Percentiles rank a stretch among this genome's conserved stretches.
phyloP scores from a whole-genome alignment of 2,329 filamentous ascomycete genomes.

The Xylariaceae sp. region DNA sequence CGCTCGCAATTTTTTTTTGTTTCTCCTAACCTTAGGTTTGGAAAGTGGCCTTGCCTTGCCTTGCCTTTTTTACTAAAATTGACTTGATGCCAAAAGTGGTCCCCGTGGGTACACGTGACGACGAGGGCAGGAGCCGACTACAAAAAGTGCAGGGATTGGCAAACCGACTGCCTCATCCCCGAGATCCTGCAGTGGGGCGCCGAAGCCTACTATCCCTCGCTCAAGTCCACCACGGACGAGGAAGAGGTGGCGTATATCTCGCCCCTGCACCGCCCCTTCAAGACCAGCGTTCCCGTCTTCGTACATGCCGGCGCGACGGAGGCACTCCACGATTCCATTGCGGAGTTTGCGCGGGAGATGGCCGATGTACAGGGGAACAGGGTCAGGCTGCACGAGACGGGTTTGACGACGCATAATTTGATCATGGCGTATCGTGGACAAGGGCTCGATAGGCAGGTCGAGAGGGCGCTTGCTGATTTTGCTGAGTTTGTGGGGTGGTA shows the following conservation, averaged over 20 bases:
- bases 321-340: constrained; percentile 3
- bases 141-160: not conserved
- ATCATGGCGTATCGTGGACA: constrained; percentile 4
- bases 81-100: no score
- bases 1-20: not conserved
- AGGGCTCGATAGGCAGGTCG: constrained; percentile 3
- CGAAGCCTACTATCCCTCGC: constrained; percentile 11
- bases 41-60: not conserved
- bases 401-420: constrained; percentile 8
- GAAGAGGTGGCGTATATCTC: constrained; percentile 16
- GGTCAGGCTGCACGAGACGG: constrained; percentile 4
- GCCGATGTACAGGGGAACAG: constrained; percentile 2
- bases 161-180: constrained; percentile 4
- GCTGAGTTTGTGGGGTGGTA: not conserved
- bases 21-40: not conserved
- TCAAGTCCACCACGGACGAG: not conserved
- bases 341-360: constrained; percentile 15
- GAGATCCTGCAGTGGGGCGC: constrained; percentile 13
- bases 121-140: constrained; percentile 10
- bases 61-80: not conserved
- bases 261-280: constrained; percentile 14
- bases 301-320: constrained; percentile 8
- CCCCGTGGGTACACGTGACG: constrained; percentile 19
- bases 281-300: constrained; percentile 7
- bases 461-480: constrained; percentile 1